A percentile compares a stretch with the other conserved stretches of the same genome.
Evolutionary conservation across 1,139 yeast genomes (phyloP).

Genomic region (Nakaseomyces sp.): DNA sequence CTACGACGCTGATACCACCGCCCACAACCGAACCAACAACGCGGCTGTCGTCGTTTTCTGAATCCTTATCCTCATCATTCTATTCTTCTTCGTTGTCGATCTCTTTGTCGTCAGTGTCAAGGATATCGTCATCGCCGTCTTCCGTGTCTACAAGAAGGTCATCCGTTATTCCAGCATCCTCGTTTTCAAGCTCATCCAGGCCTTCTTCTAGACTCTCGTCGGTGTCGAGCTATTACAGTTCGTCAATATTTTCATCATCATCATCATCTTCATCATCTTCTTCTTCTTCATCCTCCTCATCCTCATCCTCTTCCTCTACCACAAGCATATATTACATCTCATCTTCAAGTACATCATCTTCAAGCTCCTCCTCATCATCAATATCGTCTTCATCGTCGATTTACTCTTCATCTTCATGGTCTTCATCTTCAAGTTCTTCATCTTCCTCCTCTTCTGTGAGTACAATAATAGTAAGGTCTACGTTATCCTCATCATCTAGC

Average conservation of each 20-base stretch:
- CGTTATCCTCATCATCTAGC: not conserved
- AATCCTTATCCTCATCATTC: too few relatives aligned
- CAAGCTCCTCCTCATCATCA: constrained; percentile 4
- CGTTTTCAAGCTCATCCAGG: not conserved
- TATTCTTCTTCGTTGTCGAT: too few relatives aligned
- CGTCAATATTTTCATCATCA: not conserved
- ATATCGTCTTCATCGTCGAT: too few relatives aligned
- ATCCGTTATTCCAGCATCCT: too few relatives aligned
- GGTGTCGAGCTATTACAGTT: too few relatives aligned
- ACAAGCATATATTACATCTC: constrained; percentile 17
- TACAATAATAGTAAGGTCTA: too few relatives aligned
- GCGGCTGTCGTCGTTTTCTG: too few relatives aligned
- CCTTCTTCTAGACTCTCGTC: not conserved
- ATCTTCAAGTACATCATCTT: constrained; percentile 12
- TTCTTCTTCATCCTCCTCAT: not conserved
- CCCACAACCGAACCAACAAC: too few relatives aligned
- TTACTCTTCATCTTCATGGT: too few relatives aligned
- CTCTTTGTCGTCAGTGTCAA: too few relatives aligned
- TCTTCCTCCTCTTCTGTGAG: not conserved
- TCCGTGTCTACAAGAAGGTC: too few relatives aligned
- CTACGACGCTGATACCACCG: not conserved
- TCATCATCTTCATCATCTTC: not conserved
- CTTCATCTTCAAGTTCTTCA: constrained; percentile 8
- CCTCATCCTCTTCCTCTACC: constrained; percentile 11
- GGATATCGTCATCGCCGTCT: too few relatives aligned